Conservation (phyloP, 2,329 filamentous ascomycete species). For the Colletotrichum spinosum region DNA sequence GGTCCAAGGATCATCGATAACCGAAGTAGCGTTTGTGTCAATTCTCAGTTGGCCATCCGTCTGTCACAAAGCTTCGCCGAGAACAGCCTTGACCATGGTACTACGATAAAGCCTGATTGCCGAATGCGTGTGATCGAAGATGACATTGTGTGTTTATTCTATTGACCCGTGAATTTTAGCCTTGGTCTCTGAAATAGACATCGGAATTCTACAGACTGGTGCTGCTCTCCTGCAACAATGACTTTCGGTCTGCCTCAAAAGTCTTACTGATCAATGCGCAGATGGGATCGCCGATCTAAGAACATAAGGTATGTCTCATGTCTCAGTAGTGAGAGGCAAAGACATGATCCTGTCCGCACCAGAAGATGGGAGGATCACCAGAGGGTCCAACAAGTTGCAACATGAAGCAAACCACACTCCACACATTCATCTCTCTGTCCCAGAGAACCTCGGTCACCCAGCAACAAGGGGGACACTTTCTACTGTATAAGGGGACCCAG, state of each 20-base stretch:
- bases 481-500: neutral
- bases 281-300: conserved; percentile 17
- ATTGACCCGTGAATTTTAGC: neutral
- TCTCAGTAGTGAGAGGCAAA: neutral
- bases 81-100: too few relatives aligned
- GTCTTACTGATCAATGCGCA: neutral
- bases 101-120: neutral
- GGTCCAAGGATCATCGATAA: conserved; percentile 17
- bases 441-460: conserved; percentile 3
- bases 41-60: neutral
- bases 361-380: neutral
- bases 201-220: neutral
- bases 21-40: conserved; percentile 2
- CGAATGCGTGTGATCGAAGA: neutral
- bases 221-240: neutral
- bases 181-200: neutral
- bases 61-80: neutral
- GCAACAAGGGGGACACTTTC: neutral
- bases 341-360: too few relatives aligned
- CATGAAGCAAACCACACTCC: neutral
- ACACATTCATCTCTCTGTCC: neutral
- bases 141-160: too few relatives aligned
- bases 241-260: neutral
- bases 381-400: neutral
- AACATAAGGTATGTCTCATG: neutral